Conservation (phyloP, 2,329 filamentous ascomycete species). For the Dichotomopilus funicola region DNA sequence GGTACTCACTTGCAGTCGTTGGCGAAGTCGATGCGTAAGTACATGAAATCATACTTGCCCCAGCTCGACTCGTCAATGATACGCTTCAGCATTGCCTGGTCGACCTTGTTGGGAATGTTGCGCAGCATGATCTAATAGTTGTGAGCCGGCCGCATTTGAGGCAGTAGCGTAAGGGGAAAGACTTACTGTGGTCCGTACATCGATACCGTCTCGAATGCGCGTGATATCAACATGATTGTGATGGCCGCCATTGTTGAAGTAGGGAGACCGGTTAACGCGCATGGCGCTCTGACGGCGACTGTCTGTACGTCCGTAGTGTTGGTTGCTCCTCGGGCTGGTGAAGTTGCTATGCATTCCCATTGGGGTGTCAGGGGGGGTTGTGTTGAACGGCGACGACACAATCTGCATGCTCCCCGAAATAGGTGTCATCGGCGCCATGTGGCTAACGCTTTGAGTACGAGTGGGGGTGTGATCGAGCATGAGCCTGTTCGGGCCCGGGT, state of each 20-base stretch:
- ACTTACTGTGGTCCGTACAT: conserved; percentile 69
- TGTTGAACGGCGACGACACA: conserved; percentile 27
- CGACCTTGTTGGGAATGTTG: conserved; percentile 88
- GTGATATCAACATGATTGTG: conserved; percentile 58
- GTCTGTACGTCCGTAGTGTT: conserved; percentile 32
- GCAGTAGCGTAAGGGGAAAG: neutral
- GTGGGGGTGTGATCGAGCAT: conserved; percentile 31
- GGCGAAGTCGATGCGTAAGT: conserved; percentile 82
- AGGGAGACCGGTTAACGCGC: conserved; percentile 40
- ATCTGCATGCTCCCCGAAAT: conserved; percentile 16
- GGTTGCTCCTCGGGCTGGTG: conserved; percentile 34
- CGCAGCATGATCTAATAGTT: conserved; percentile 75
- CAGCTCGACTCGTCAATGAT: conserved; percentile 72
- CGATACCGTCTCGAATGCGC: conserved; percentile 57
- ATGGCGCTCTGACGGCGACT: conserved; percentile 44
- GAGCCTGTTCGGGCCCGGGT: conserved; percentile 25
- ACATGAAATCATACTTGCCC: conserved; percentile 91
- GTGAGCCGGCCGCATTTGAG: conserved; percentile 10
- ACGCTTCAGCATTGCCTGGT: conserved; percentile 67
- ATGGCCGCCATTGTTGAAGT: conserved; percentile 43
- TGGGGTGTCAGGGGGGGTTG: conserved; percentile 28
- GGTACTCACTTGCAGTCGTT: conserved; percentile 71
- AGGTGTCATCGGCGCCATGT: conserved; percentile 24
- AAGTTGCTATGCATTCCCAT: conserved; percentile 34
- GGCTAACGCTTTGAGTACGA: conserved; percentile 24